phyloP scores from a whole-genome alignment of 176 grass and related monocot species.

The Leersia perrieri region DNA sequence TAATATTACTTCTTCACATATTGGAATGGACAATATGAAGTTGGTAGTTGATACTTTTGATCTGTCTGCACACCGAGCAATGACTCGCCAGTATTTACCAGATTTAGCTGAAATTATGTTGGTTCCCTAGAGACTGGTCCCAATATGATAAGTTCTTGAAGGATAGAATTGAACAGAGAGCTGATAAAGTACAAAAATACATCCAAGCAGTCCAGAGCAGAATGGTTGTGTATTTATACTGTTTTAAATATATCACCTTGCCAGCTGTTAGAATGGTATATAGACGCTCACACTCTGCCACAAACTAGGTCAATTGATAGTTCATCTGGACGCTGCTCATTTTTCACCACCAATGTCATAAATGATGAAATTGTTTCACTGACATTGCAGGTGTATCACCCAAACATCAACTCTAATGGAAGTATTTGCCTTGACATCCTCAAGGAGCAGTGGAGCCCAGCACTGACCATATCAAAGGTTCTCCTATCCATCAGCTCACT shows the following conservation, averaged over 20 bases:
- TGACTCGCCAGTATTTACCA: background rate
- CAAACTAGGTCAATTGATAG: background rate
- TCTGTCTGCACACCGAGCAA: constrained; percentile 1
- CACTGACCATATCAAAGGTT: constrained; percentile 76
- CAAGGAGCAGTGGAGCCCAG: constrained; percentile 89
- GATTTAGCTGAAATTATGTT: background rate
- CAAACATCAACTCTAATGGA: constrained; percentile 82
- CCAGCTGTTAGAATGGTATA: background rate
- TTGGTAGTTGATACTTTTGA: background rate
- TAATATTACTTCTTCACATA: background rate
- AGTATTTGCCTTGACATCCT: constrained; percentile 85
- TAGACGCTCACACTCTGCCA: background rate
- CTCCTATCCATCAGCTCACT: constrained; percentile 79
- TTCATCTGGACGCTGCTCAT: background rate
- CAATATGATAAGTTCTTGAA: background rate
- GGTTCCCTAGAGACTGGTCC: background rate
- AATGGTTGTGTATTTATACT: background rate
- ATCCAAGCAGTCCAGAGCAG: background rate
- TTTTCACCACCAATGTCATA: background rate
- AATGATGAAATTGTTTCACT: background rate
- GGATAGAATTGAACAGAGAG: background rate
- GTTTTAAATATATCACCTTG: background rate
- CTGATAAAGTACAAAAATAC: background rate
- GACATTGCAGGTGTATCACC: constrained; percentile 64
- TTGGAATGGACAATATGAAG: background rate